phyloP scores from a whole-genome alignment of 306 rosid species.

The Sesbania bispinosa region DNA sequence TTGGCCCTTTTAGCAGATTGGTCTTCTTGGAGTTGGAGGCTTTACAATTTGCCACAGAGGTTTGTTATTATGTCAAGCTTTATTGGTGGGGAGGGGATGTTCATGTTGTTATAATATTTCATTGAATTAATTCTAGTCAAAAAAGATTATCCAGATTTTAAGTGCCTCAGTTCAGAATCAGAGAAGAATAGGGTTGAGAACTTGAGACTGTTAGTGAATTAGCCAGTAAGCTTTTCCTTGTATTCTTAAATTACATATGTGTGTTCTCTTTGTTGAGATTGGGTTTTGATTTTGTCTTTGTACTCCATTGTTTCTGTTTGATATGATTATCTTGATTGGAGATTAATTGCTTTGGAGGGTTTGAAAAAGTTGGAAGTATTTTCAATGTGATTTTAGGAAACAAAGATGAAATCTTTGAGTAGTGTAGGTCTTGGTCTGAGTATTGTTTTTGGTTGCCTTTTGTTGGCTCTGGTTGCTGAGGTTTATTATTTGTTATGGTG shows the following conservation, averaged over 20 bases:
- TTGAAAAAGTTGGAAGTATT: slow-evolving; percentile 9
- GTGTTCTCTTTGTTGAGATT: slow-evolving; percentile 25
- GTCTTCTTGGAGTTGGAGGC: slow-evolving; percentile 27
- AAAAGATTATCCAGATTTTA: slow-evolving; percentile 30
- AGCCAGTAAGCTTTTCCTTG: slow-evolving; percentile 23
- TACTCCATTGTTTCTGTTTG: neutral
- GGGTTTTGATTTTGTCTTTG: slow-evolving; percentile 18
- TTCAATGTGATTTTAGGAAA: slow-evolving; percentile 47
- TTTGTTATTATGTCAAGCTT: slow-evolving; percentile 23
- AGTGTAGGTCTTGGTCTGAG: slow-evolving; percentile 93
- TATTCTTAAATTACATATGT: slow-evolving; percentile 9
- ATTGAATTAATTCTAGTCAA: slow-evolving; percentile 15
- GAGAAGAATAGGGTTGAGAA: slow-evolving; percentile 5
- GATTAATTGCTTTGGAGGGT: neutral
- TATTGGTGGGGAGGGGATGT: slow-evolving; percentile 22
- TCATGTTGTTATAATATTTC: neutral
- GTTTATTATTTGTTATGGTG: slow-evolving; percentile 93
- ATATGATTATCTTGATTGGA: neutral
- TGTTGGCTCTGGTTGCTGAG: slow-evolving; percentile 92
- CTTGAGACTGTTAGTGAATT: slow-evolving; percentile 15
- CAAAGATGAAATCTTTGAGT: slow-evolving; percentile 87
- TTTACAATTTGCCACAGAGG: slow-evolving; percentile 33
- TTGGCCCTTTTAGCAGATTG: slow-evolving; percentile 33
- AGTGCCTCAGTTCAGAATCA: slow-evolving; percentile 24
- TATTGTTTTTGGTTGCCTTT: slow-evolving; percentile 78